A percentile compares a stretch with the other conserved stretches of the same genome.
Evolutionary conservation across 345 rosid genomes (phyloP).

Genomic region (Fremontodendron californicum): DNA sequence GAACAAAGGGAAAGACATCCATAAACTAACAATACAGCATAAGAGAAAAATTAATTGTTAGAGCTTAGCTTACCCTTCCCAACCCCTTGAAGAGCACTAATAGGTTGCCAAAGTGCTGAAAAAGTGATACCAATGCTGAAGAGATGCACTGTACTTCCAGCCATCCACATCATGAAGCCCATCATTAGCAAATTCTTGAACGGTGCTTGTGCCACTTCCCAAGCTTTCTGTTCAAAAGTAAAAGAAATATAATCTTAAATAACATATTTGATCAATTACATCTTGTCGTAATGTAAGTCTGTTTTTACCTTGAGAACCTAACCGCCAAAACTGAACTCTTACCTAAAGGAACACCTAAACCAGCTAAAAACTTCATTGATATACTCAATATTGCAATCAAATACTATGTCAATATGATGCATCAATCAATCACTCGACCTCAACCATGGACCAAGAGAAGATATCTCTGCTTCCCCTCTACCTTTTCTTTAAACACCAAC

Average conservation of each 20-base stretch:
- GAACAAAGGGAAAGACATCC: background rate
- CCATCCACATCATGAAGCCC: slow-evolving; percentile 99
- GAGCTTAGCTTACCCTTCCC: slow-evolving; percentile 70
- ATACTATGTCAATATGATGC: background rate
- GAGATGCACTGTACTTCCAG: slow-evolving; percentile 97
- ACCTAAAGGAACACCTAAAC: background rate
- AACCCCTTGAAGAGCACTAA: slow-evolving; percentile 93
- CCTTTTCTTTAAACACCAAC: background rate
- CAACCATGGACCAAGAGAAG: background rate
- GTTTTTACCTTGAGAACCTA: background rate
- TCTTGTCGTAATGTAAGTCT: background rate
- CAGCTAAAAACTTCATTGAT: background rate
- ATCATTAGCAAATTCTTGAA: slow-evolving; percentile 98
- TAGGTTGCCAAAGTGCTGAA: slow-evolving; percentile 98
- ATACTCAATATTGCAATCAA: background rate
- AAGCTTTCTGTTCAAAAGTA: slow-evolving; percentile 74
- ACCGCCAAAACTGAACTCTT: background rate
- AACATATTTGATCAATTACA: background rate
- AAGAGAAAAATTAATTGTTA: background rate
- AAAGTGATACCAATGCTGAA: slow-evolving; percentile 97
- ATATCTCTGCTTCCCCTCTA: background rate
- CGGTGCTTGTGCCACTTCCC: slow-evolving; percentile 99
- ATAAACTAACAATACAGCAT: background rate
- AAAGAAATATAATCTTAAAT: slow-evolving; percentile 1
- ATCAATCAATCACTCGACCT: background rate